Conservation (phyloP, 306 rosid species). For the Pyrus bretschneideri region DNA sequence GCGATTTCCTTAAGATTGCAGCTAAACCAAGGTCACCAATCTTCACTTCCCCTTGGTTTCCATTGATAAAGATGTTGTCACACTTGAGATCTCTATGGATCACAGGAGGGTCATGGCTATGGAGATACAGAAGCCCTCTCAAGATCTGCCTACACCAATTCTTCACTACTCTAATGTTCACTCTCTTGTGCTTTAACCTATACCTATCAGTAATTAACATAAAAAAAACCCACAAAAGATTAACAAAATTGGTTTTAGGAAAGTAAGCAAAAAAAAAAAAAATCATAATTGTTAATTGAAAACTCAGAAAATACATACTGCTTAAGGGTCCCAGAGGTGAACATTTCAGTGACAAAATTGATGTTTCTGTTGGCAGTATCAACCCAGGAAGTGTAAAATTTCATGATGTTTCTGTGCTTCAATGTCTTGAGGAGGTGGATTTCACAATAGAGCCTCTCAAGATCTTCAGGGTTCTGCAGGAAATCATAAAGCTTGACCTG, state of each 20-base stretch:
- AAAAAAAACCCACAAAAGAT: not conserved
- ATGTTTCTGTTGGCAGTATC: slow-evolving; percentile 77
- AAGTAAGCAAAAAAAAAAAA: not conserved
- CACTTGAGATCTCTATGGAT: slow-evolving; percentile 98
- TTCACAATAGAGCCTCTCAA: slow-evolving; percentile 89
- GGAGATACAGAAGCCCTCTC: slow-evolving; percentile 79
- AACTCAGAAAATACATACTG: slow-evolving; percentile 48
- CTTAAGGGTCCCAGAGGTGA: slow-evolving; percentile 91
- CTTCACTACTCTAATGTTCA: slow-evolving; percentile 79
- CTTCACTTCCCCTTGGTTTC: slow-evolving; percentile 94
- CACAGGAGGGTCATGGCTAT: slow-evolving; percentile 88
- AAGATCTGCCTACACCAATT: slow-evolving; percentile 97
- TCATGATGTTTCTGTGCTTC: slow-evolving; percentile 85
- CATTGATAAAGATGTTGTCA: slow-evolving; percentile 90
- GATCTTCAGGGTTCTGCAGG: slow-evolving; percentile 89
- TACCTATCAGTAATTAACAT: slow-evolving; percentile 34
- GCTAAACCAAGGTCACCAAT: slow-evolving; percentile 97
- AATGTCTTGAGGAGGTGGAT: slow-evolving; percentile 86
- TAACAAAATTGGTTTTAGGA: not conserved
- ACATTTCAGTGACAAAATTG: slow-evolving; percentile 94
- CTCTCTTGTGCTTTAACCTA: slow-evolving; percentile 76
- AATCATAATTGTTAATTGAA: not conserved
- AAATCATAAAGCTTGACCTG: slow-evolving; percentile 86
- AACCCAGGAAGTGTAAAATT: slow-evolving; percentile 92
- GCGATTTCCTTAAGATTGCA: slow-evolving; percentile 79